Base-by-base conservation (phyloP, 106 monocot genomes). In the Platanthera guangdongensis region DNA sequence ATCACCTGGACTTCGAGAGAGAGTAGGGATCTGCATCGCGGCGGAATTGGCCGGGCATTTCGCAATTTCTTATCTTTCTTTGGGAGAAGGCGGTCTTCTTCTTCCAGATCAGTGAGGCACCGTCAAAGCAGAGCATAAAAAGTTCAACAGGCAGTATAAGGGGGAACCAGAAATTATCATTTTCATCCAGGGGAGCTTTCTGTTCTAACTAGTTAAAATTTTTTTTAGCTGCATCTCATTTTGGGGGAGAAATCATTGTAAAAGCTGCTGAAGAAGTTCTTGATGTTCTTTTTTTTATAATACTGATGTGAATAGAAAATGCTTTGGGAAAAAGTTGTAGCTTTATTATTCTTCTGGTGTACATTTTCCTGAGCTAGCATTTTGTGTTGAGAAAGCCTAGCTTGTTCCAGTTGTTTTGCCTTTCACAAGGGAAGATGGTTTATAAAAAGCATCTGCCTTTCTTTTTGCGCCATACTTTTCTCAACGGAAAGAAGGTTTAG, bases 1-100 rank as follows among this genome's bases (percentile, higher is more conserved):
- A 81, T 90, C 4, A 73, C 85, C 5, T 88, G 85, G 88, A 69
- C 55, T 63, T 80, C 78, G 15, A 52, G 82, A 70, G 84, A 80
- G 67, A 77, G 68, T 53, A 12, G 64, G 77, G 16, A 74, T 54
- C 76, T 68, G 57, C 80, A 78, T 46, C 68, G 75, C 18, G 65
- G 84, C 57, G 78, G 90, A 50, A 76, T 90, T 76, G 74, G 72
- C 18, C 59, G 84, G 15, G 59, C 53, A 5, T 78, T 90, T 13
- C 75, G 86, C 10, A 82, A 70, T 67, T 75, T 90, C n/a, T 75
- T 90, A 52, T 81, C 81, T 7, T 85, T 85, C 28, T 85, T 88
- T 25, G 53, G 88, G 14, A 72, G 72, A 72, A 8, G 50, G 51
- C 72, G 21, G 10, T 72, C 72, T 3, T 51, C 72, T 9, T 72